Evolutionary conservation across 768 basidiomycete species (phyloP), one percentile per base, ranked within the genome.

Genomic region (Pleurotus giganteus): DNA sequence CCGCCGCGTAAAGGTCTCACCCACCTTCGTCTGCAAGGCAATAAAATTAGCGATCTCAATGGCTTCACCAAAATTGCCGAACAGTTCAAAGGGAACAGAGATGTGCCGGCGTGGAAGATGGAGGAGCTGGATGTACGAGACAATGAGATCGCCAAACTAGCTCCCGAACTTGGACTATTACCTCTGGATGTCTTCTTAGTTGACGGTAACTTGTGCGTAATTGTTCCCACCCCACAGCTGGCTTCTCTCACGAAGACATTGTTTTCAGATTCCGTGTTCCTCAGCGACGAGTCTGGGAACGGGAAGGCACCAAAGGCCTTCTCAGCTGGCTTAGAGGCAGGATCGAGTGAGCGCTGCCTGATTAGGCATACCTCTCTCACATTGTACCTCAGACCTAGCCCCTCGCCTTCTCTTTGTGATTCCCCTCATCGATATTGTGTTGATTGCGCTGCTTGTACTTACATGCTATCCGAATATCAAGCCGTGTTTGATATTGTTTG

Each of bases 71-170:
- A 68, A 4, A 56, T 89, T 11, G 83, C 89, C n/a, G 74, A 78
- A 58, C 66, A 74, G 37, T 91, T 91, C 68, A 86, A 79, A 59
- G 83, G 84, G 7, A 78, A 88, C 59, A 72, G 85, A 52, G 74
- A 80, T 19, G 77, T 85, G 1, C 74, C 81, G 0, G 78, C 72
- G 54, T 93, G 89, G 89, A 85, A 81, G 62, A 73, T 93, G 39
- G 90, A 93, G 62, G 91, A 93, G 64, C 67, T 94, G 26, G 91
- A 94, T 69, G 58, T 94, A 62, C 71, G 91, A 59, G 89, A 94
- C 63, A 93, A 93, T 59, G 88, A 89, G 63, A 82, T 94, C 53
- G 77, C 76, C 4, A 85, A 79, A 67, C 67, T 93, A 28, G 84
- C 83, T 0, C 70, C 88, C 5, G 84, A 86, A 64, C 68, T 93